Evolutionary conservation across 768 basidiomycete genomes (phyloP), one percentile per base, ranked within the genome.

Genomic region (Lactarius evosmus): DNA sequence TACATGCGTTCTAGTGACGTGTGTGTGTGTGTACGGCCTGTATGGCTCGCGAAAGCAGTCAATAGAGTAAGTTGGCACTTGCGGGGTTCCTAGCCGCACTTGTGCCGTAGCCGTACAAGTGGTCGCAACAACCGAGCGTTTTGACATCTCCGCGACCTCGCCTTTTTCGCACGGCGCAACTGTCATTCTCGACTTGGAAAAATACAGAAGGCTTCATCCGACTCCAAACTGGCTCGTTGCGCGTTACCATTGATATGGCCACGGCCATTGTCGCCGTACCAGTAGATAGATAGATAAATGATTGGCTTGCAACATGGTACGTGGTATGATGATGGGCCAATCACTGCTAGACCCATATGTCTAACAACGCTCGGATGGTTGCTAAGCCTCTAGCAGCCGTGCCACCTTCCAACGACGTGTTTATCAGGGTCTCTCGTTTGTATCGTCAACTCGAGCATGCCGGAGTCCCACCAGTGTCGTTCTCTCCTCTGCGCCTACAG

Each of bases 321-420:
- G 79, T 93, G 91, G 91, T 92, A 71, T 61, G 79, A n/a, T n/a
- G n/a, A 66, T 46, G 14, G 33, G 6, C 36, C 29, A 36, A 34
- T 49, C 16, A 16, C 29, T 19, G 17, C 9, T 34, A 25, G n/a
- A 30, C 32, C 8, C n/a, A 5, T 30, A 36, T 29, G 61, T 58
- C 54, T 55, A 17, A 68, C 55, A 59, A 62, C 46, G 55, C 32
- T 32, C 50, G 34, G 65, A 93, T 91, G 91, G 84, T 88, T 29
- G 85, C 90, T 29, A 91, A 93, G 70, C 78, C 93, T 32, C 77
- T 91, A 59, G 77, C 88, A 30, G 82, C 88, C 17, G 77, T 86
- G 34, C 81, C 86, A 4, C 62, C 75, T 22, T 72, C 76, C 51
- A 85, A 72, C 78, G 83, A 63, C 76, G 73, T 71, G 11, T 69